Percentiles rank a stretch among this genome's conserved stretches.
These are phyloP conservation scores for Iris pallida DNA, from an alignment of 116 monocot species.

Conservation along the genomic window DNA sequence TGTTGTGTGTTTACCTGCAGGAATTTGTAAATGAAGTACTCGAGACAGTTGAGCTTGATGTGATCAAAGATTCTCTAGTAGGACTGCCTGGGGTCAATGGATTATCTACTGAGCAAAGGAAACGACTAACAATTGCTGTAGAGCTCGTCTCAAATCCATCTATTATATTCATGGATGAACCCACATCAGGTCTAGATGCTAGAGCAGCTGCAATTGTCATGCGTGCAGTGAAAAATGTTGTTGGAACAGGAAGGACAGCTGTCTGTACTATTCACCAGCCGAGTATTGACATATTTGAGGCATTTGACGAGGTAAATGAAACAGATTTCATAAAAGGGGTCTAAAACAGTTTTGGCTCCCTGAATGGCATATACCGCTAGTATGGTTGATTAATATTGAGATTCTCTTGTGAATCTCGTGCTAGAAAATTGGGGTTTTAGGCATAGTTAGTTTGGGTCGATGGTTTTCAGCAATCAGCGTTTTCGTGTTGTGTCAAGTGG, in stretches of 20 bases:
- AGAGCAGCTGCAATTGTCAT: constrained; percentile 79
- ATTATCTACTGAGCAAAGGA: constrained; percentile 82
- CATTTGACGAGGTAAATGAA: constrained; percentile 67
- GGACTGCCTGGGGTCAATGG: constrained; percentile 68
- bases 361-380: no score
- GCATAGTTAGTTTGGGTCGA: no score
- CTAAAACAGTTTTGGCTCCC: no score
- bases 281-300: constrained; percentile 58
- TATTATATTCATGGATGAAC: constrained; percentile 89
- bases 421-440: no score
- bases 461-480: no score
- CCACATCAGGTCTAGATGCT: constrained; percentile 85
- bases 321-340: no score
- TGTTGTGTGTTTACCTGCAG: constrained; percentile 32
- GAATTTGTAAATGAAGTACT: constrained; percentile 74
- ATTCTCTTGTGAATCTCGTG: no score
- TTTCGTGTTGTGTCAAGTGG: no score
- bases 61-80: constrained; percentile 69
- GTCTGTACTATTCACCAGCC: constrained; percentile 68
- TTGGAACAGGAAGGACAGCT: constrained; percentile 51
- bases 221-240: constrained; percentile 56
- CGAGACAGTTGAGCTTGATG: constrained; percentile 77
- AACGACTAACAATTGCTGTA: constrained; percentile 80
- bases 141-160: constrained; percentile 88
- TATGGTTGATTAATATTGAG: no score